A percentile compares a stretch with the other conserved stretches of the same genome.
These are phyloP conservation scores for Perilla frutescens DNA, from an alignment of 257 asterid genomes.

Conservation along the genomic window DNA sequence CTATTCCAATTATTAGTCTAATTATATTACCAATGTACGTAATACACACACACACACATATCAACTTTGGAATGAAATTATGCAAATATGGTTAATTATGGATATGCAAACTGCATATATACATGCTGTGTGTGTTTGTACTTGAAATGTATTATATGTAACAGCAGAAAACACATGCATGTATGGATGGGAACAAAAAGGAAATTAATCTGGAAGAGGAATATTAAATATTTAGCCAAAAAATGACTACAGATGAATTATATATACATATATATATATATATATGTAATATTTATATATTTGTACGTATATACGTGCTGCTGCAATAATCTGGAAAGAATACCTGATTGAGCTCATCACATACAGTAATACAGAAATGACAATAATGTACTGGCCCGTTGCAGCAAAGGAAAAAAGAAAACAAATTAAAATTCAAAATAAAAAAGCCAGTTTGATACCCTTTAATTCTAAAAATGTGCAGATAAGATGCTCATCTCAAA, in stretches of 20 bases:
- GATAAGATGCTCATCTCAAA: slow-evolving; percentile 34
- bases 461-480: slow-evolving; percentile 21
- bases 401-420: slow-evolving; percentile 20
- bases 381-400: slow-evolving; percentile 40
- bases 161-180: slow-evolving; percentile 25
- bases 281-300: background rate
- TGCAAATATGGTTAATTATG: too few relatives aligned
- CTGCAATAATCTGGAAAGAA: slow-evolving; percentile 8
- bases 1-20: too few relatives aligned
- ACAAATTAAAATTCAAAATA: background rate
- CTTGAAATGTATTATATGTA: too few relatives aligned
- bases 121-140: too few relatives aligned
- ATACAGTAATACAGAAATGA: slow-evolving; percentile 30
- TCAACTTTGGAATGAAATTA: too few relatives aligned
- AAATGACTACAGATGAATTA: slow-evolving; percentile 20
- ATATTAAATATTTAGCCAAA: slow-evolving; percentile 1
- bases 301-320: background rate
- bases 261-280: slow-evolving; percentile 32
- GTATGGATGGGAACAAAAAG: slow-evolving; percentile 31
- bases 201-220: background rate
- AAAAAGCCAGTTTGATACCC: slow-evolving; percentile 1
- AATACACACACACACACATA: too few relatives aligned
- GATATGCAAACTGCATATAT: too few relatives aligned
- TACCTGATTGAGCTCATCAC: slow-evolving; percentile 24
- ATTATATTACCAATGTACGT: too few relatives aligned